Percentiles rank a stretch among this genome's conserved stretches.
Evolutionary conservation across 2,329 filamentous ascomycete genomes (phyloP).

Genomic region (Didymella pomorum): DNA sequence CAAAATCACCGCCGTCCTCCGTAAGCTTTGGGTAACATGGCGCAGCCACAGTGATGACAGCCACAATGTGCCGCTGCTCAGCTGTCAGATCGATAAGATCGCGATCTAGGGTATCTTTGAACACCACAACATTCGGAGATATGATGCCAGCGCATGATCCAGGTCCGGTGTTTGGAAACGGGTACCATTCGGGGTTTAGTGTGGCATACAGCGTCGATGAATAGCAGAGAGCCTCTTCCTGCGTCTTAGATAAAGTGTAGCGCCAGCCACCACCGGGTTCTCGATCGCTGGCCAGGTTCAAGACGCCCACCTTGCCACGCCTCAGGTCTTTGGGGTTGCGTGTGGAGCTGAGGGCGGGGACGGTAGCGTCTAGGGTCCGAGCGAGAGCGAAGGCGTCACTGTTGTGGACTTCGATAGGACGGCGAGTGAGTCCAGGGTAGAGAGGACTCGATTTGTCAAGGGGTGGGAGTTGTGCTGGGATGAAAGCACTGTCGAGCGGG

Average conservation of each 20-base stretch:
- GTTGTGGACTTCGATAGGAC: conserved; percentile 26
- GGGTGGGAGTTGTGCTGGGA: conserved; percentile 27
- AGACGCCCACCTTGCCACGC: conserved; percentile 25
- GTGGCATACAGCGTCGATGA: conserved; percentile 33
- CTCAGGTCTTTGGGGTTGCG: background rate
- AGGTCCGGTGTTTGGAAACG: conserved; percentile 31
- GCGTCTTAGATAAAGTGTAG: conserved; percentile 29
- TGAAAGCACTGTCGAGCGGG: conserved; percentile 27
- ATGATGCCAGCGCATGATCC: conserved; percentile 32
- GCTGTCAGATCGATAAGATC: conserved; percentile 25
- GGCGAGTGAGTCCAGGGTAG: conserved; percentile 17
- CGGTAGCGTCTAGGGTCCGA: conserved; percentile 7
- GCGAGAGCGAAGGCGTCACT: conserved; percentile 35
- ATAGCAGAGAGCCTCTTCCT: conserved; percentile 38
- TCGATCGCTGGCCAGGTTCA: conserved; percentile 33
- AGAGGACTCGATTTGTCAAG: conserved; percentile 16
- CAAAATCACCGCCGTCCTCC: conserved; percentile 19
- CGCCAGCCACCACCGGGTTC: conserved; percentile 36
- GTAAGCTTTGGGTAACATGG: conserved; percentile 25
- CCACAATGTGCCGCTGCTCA: conserved; percentile 20
- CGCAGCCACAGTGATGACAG: conserved; percentile 34
- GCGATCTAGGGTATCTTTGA: conserved; percentile 30
- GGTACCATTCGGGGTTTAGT: conserved; percentile 34
- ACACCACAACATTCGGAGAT: conserved; percentile 32
- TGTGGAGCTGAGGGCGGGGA: background rate